Base-by-base conservation (phyloP, 176 grass and related monocot species). In the Oryza punctata region DNA sequence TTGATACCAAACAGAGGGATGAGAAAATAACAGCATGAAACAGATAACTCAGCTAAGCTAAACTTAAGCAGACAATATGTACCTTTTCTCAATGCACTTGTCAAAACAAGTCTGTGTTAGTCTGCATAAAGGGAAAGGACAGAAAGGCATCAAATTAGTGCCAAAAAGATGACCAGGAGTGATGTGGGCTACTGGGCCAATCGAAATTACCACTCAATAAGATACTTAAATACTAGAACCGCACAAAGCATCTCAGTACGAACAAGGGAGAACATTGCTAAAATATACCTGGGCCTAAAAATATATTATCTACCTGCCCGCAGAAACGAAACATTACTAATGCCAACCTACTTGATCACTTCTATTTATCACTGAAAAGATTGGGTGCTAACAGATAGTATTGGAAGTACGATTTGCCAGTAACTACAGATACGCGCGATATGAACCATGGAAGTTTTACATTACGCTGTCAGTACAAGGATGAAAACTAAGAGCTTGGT, bases 21-120 rank as follows among this genome's bases (percentile, higher is more conserved):
- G 2, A 33, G 65, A n/a, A 12, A 40, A 76, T 11, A 83, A 16
- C 14, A 57, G 15, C 54, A 70, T 23, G 57, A 77, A 73, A 70
- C 2, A 64, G 41, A 78, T 12, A 38, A 60, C 27, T 88, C n/a
- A 84, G 44, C 63, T 12, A 75, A 6, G n/a, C 47, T 65, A 49
- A 65, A 50, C 1, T 1, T 38, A 63, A 25, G 26, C 7, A 69
- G 35, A 72, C 28, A 12, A 54, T 75, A 23, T 46, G 66, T 91
- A 97, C 95, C 88, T 97, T 91, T 93, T 97, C 61, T 94, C 90
- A 47, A 99, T 65, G 23, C 97, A 99, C 83, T 99, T 99, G 19
- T 94, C 81, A 3, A 99, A 99, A 83, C 93, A 99, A 65, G 78
- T 91, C 45, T 86, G 59, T 47, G 97, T 99, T 57, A 99, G 89